Base-by-base conservation (phyloP, 2,329 filamentous ascomycete species). In the Alternaria longipes region DNA sequence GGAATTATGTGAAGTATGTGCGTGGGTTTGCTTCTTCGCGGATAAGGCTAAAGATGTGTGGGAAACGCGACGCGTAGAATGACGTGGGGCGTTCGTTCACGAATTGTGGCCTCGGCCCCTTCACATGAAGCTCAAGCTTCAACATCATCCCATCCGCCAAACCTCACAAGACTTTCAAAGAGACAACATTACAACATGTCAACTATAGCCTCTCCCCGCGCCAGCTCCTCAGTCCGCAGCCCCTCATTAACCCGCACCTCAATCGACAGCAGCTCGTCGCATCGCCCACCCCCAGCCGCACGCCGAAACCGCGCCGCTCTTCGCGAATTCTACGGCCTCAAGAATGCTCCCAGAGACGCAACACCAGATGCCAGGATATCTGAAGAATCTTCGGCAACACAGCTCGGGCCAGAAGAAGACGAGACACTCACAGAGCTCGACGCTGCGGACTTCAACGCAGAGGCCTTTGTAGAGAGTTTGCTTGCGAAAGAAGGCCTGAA, bases 241-340 rank as follows among this genome's bases (percentile, higher is more conserved):
- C 91, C 92, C 1, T 90, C 90, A 7, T 91, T 90, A 40, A 95
- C 93, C 34, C 91, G 92, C 12, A 89, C 91, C 5, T 94, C 91
- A 36, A 84, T 92, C 89, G 60, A 85, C 34, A 68, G 69, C 41
- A 60, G 58, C 47, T 57, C 54, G 3, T 60, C 58, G 41, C 64
- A 67, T 69, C 49, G 56, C 68, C 24, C 63, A 68, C 60, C 71
- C 65, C 30, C 63, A 81, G 86, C 83, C 82, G 69, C 66, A 20
- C 84, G 87, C 58, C 85, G 91, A 63, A 97, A 97, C 81, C 91
- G 94, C 66, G 88, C 91, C 57, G 94, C 94, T 7, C 86, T 98
- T 20, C 91, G 95, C 71, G 93, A 97, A 75, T 98, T 97, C 84
- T 98, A 98, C 81, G 95, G 95, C 75, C 86, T 98, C 51, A 90